Evolutionary conservation across 495 filamentous ascomycete species (phyloP), one percentile per base, ranked within the genome.

Genomic region (Bryoglossum gracile): DNA sequence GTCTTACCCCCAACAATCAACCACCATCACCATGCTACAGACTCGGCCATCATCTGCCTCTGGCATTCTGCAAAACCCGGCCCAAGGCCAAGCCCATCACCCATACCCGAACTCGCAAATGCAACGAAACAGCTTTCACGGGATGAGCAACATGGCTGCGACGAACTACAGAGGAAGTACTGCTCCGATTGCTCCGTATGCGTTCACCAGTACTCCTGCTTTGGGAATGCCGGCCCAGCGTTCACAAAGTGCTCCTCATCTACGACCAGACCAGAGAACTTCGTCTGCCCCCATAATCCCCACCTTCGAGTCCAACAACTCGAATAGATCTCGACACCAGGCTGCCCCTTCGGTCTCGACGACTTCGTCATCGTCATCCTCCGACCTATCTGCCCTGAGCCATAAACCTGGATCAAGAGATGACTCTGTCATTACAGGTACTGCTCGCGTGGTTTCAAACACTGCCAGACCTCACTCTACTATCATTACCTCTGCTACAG

Each of bases 21-120:
- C 78, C 60, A 86, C 84, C 52, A 78, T 86, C 60, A 84, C 84
- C 46, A 82, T 91, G 78, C 82, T 94, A 54, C 86, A 89, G 62
- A 77, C 84, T 52, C 81, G 85, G 58, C 83, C 87, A 43, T 68
- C 70, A 50, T 83, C 87, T 32, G 77, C 85, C 32, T 81, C 83
- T 21, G 86, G 83, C 53, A 76, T 78, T 48, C 72, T 84, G 56
- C 70, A 78, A 56, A 63, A 62, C 43, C 59, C 66, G 25, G 57
- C 75, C 48, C 75, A 73, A 58, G 63, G 57, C 32, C 79, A 80
- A 58, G 62, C 75, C 24, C 67, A 65, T 49, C 73, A 80, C 58
- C 77, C 77, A 56, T 78, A 79, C 49, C 65, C 66, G 62, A 74
- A 68, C 16, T 65, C 77, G 48, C 71, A 79, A 36, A 73, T 77